A percentile compares a stretch with the other conserved stretches of the same genome.
These are phyloP conservation scores for Rhizopus arrhizus DNA, from an alignment of 371 early-diverging fungal genomes.

Conservation along the genomic window DNA sequence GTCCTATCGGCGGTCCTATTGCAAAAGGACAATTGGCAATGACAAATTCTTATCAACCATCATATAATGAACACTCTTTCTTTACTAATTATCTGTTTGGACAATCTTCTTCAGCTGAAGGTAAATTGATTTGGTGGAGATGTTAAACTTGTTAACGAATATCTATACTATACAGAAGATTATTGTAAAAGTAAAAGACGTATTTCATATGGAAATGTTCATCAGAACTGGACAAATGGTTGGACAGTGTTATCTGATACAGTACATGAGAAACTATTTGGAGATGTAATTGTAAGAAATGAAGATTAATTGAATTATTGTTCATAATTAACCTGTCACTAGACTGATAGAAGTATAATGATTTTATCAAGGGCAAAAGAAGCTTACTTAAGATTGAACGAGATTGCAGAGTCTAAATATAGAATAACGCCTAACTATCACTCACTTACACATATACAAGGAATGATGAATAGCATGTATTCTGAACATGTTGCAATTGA, in stretches of 20 bases:
- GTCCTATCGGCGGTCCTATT: constrained; percentile 32
- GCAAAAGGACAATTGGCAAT: constrained; percentile 8
- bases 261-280: constrained; percentile 43
- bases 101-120: constrained; percentile 20
- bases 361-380: constrained; percentile 36
- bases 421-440: constrained; percentile 28
- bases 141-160: not conserved
- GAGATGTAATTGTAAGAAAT: constrained; percentile 38
- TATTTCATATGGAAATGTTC: constrained; percentile 6
- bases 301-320: too few relatives aligned
- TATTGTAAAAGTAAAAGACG: constrained; percentile 2
- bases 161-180: not conserved
- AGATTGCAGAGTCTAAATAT: constrained; percentile 30
- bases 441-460: constrained; percentile 35
- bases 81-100: constrained; percentile 46
- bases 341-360: constrained; percentile 23
- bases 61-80: constrained; percentile 30
- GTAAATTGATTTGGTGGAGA: not conserved
- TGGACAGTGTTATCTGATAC: constrained; percentile 45
- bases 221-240: constrained; percentile 25
- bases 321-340: not conserved
- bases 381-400: constrained; percentile 40
- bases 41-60: constrained; percentile 7
- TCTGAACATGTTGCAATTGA: constrained; percentile 32
- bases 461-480: constrained; percentile 37